These are phyloP conservation scores for Hyparrhenia diplandra DNA, from an alignment of 176 grass and related monocot species.

Conservation along the genomic window DNA sequence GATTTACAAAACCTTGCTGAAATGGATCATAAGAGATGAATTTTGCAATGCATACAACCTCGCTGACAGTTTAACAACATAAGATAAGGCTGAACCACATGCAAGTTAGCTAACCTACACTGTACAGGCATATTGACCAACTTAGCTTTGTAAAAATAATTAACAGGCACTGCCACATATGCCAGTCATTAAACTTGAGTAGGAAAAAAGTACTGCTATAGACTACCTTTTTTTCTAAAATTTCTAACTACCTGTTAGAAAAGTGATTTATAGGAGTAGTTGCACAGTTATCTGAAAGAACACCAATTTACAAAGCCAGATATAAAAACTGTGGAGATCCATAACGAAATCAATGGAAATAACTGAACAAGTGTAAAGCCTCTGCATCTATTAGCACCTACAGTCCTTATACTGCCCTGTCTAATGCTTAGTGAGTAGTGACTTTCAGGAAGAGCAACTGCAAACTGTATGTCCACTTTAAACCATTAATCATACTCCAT, in stretches of 20 bases:
- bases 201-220: background rate
- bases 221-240: background rate
- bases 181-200: background rate
- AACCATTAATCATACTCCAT: background rate
- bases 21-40: slow-evolving; percentile 5
- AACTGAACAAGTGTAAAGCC: background rate
- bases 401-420: background rate
- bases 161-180: background rate
- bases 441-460: background rate
- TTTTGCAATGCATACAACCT: background rate
- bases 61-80: background rate
- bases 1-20: slow-evolving; percentile 28
- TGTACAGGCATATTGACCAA: background rate
- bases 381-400: background rate
- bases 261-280: background rate
- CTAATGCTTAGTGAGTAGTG: background rate
- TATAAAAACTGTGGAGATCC: background rate
- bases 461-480: background rate
- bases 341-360: background rate
- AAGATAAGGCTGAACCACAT: background rate
- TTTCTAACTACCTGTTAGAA: background rate
- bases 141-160: background rate
- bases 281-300: background rate
- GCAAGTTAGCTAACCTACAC: background rate
- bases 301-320: background rate